phyloP scores from a whole-genome alignment of 2,329 filamentous ascomycete genomes.

The Phaeoacremonium minimum region DNA sequence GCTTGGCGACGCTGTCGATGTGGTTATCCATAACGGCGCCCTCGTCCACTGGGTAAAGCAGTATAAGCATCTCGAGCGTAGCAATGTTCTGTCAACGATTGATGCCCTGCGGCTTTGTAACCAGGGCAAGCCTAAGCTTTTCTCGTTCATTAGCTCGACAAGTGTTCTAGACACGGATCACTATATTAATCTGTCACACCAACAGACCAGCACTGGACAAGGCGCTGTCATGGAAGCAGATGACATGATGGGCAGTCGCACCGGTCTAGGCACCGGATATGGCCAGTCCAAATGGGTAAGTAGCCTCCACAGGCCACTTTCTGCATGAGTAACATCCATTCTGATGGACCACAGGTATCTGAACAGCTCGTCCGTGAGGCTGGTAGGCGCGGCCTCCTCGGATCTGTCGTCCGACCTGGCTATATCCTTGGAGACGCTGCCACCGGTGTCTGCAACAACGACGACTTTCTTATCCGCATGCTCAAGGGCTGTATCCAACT shows the following conservation, averaged over 20 bases:
- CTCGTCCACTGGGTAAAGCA: slow-evolving; percentile 76
- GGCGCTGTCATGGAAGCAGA: slow-evolving; percentile 69
- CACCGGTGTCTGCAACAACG: slow-evolving; percentile 70
- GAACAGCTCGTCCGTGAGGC: slow-evolving; percentile 72
- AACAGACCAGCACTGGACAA: slow-evolving; percentile 55
- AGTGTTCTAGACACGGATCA: slow-evolving; percentile 77
- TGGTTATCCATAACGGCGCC: slow-evolving; percentile 79
- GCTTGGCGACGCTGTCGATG: slow-evolving; percentile 63
- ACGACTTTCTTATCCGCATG: slow-evolving; percentile 87
- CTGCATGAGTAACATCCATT: slow-evolving; percentile 41
- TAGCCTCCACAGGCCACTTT: no score
- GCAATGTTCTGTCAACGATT: slow-evolving; percentile 80
- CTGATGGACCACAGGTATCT: slow-evolving; percentile 24
- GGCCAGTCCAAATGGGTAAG: slow-evolving; percentile 87
- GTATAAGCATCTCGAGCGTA: slow-evolving; percentile 65
- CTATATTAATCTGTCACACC: slow-evolving; percentile 70
- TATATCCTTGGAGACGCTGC: slow-evolving; percentile 75
- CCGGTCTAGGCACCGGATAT: slow-evolving; percentile 79
- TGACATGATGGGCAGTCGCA: slow-evolving; percentile 70
- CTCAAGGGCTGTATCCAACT: slow-evolving; percentile 86
- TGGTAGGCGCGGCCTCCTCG: slow-evolving; percentile 69
- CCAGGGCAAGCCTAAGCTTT: slow-evolving; percentile 71
- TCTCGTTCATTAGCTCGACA: slow-evolving; percentile 81
- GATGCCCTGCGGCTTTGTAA: slow-evolving; percentile 72
- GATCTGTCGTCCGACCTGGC: slow-evolving; percentile 75